Percentiles rank a stretch among this genome's conserved stretches.
Evolutionary conservation across 1,284 basidiomycete species (phyloP).

Genomic region (Entoloma clypeatum): DNA sequence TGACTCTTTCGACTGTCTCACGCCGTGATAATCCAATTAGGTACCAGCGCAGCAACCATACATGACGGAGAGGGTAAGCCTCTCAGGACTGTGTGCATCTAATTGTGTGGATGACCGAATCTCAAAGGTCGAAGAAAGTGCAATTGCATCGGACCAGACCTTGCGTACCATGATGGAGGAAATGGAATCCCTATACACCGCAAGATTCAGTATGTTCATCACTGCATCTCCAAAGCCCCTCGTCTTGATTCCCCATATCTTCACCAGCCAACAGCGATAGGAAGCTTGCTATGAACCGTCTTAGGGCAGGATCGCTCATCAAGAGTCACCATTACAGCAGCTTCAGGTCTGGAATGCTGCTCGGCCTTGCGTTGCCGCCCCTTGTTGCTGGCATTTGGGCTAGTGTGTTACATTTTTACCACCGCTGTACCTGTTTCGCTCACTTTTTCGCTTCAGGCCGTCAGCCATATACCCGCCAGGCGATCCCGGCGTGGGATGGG

Average conservation of each 20-base stretch:
- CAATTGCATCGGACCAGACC: conserved; percentile 58
- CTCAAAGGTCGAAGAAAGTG: conserved; percentile 55
- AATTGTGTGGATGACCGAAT: background rate
- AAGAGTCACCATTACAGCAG: conserved; percentile 76
- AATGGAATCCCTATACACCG: conserved; percentile 71
- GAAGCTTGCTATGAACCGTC: conserved; percentile 71
- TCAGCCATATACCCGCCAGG: conserved; percentile 49
- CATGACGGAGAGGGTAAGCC: conserved; percentile 65
- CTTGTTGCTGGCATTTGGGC: conserved; percentile 65
- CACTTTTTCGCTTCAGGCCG: conserved; percentile 43
- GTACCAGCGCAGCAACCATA: conserved; percentile 66
- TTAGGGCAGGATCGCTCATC: conserved; percentile 54
- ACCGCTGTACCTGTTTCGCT: background rate
- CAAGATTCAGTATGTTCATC: conserved; percentile 61
- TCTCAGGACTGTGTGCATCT: background rate
- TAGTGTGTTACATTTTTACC: conserved; percentile 42
- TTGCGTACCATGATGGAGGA: conserved; percentile 70
- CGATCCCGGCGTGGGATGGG: conserved; percentile 69
- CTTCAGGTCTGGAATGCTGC: conserved; percentile 70
- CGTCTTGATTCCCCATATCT: background rate
- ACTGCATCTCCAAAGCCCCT: background rate
- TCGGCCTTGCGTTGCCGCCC: conserved; percentile 82
- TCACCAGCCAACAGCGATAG: conserved; percentile 74
- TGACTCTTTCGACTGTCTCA: background rate
- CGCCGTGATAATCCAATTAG: conserved; percentile 29